Evolutionary conservation across 352 stramenopile genomes (phyloP).

Genomic region (Pythium rhizo-oryzae): DNA sequence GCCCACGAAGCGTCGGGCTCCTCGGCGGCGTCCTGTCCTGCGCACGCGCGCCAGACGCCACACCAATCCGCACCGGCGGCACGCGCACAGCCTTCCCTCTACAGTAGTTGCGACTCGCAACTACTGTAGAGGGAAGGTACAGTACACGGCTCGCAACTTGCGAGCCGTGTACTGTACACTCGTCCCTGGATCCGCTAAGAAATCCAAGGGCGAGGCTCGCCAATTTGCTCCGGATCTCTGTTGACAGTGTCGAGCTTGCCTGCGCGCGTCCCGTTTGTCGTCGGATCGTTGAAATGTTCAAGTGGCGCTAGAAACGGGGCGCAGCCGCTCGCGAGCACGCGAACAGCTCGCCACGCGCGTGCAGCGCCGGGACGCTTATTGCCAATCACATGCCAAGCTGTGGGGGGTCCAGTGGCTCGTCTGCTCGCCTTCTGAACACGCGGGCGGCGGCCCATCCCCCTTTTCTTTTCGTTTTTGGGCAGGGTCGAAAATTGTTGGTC

Average conservation of each 20-base stretch:
- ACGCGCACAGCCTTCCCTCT: no score
- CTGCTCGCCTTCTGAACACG: not conserved
- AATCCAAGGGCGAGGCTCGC: not conserved
- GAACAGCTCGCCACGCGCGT: not conserved
- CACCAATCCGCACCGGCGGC: no score
- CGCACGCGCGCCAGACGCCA: not conserved
- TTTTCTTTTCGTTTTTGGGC: slow-evolving; percentile 4
- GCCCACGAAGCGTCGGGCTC: no score
- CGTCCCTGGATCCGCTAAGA: not conserved
- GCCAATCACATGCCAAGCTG: not conserved
- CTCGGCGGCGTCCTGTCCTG: not conserved
- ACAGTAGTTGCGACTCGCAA: no score
- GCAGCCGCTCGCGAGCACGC: not conserved
- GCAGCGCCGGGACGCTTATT: not conserved
- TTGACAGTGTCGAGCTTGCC: not conserved
- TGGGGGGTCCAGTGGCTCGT: not conserved
- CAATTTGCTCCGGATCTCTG: not conserved
- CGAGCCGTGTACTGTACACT: not conserved
- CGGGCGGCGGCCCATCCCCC: not conserved
- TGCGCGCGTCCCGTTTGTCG: not conserved
- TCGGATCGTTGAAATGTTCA: slow-evolving; percentile 1
- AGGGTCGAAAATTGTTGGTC: slow-evolving; percentile 31
- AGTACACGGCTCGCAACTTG: no score
- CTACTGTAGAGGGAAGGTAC: no score
- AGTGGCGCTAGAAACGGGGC: not conserved